Conservation (phyloP, 345 rosid genomes). For the Gossypium mustelinum region DNA sequence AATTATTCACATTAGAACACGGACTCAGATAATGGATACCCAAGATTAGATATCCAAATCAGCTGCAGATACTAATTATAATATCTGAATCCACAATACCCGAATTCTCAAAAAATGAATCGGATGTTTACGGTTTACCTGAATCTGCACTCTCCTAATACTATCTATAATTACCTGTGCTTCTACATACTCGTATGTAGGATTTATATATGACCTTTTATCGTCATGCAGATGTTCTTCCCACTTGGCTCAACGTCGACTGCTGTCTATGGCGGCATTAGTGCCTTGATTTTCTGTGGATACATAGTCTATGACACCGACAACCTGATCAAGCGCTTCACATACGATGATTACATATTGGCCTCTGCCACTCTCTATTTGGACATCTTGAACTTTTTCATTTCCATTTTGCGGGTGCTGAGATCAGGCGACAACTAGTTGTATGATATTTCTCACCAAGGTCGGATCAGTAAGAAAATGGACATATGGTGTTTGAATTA, state of each 20-base stretch:
- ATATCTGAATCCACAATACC: neutral
- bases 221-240: conserved; percentile 58
- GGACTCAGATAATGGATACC: neutral
- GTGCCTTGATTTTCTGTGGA: conserved; percentile 86
- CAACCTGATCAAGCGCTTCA: conserved; percentile 88
- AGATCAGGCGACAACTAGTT: conserved; percentile 53
- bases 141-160: neutral
- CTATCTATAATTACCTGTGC: neutral
- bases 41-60: neutral
- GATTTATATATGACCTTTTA: neutral
- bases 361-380: conserved; percentile 85
- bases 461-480: neutral
- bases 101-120: neutral
- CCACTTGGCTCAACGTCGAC: conserved; percentile 79
- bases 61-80: neutral
- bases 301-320: conserved; percentile 87
- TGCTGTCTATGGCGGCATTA: conserved; percentile 72
- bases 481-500: neutral
- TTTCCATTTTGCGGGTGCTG: conserved; percentile 76
- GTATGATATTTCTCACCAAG: neutral
- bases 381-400: conserved; percentile 87
- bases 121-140: neutral
- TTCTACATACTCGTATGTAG: neutral
- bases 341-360: conserved; percentile 86
- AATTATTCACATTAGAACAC: neutral